A percentile compares a stretch with the other conserved stretches of the same genome.
Evolutionary conservation across 768 basidiomycete species (phyloP).

Genomic region (Tubosaeta sp.): DNA sequence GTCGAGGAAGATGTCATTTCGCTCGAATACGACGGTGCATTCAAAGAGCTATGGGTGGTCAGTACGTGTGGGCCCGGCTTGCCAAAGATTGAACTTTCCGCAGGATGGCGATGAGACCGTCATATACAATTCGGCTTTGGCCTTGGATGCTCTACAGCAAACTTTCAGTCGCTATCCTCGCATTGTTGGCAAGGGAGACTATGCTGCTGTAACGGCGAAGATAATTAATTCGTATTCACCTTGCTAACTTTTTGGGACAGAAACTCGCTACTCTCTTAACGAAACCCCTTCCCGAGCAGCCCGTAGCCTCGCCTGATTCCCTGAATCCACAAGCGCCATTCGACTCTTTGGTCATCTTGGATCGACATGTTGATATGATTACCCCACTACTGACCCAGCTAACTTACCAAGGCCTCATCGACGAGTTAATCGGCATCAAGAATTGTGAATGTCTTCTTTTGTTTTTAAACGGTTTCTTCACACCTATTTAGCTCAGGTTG

Average conservation of each 20-base stretch:
- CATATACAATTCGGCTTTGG: slow-evolving; percentile 85
- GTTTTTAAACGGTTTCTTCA: background rate
- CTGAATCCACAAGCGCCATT: slow-evolving; percentile 55
- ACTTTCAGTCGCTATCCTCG: slow-evolving; percentile 88
- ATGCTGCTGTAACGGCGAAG: slow-evolving; percentile 55
- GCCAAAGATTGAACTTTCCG: background rate
- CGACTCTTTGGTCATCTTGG: slow-evolving; percentile 85
- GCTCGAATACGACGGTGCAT: slow-evolving; percentile 78
- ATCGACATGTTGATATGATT: slow-evolving; percentile 91
- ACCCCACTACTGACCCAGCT: slow-evolving; percentile 93
- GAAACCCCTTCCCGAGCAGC: slow-evolving; percentile 48
- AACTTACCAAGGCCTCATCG: slow-evolving; percentile 94
- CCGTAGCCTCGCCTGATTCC: slow-evolving; percentile 36
- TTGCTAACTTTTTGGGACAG: slow-evolving; percentile 38
- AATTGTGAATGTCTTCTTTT: slow-evolving; percentile 57
- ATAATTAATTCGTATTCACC: background rate
- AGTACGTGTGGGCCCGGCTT: slow-evolving; percentile 26
- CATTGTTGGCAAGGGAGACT: slow-evolving; percentile 90
- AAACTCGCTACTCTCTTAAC: slow-evolving; percentile 70
- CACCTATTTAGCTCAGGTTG: slow-evolving; percentile 58
- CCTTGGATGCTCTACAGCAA: slow-evolving; percentile 76
- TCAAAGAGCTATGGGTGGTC: slow-evolving; percentile 90
- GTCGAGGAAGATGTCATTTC: slow-evolving; percentile 91
- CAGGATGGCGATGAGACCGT: slow-evolving; percentile 93
- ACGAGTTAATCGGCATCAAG: slow-evolving; percentile 86